Percentiles rank a stretch among this genome's conserved stretches.
These are phyloP conservation scores for Mycena chlorophos DNA, from an alignment of 768 basidiomycete species.

Conservation along the genomic window DNA sequence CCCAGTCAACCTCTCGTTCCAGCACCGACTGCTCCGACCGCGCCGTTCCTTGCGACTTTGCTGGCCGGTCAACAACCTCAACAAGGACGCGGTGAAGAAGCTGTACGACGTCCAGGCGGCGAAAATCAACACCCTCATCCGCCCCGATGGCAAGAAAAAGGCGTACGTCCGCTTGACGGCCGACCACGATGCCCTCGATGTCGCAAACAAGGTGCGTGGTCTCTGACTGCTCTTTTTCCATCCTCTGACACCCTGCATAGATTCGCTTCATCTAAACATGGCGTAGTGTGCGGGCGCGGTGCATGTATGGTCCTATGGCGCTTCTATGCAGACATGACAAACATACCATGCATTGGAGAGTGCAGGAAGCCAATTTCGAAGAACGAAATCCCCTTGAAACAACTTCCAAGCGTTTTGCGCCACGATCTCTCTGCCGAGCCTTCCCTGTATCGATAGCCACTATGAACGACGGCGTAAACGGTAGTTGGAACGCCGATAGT, in stretches of 20 bases:
- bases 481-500: conserved; percentile 89
- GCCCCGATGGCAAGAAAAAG: conserved; percentile 99
- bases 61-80: no score
- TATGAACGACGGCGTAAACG: conserved; percentile 50
- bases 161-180: conserved; percentile 93
- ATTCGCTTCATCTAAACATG: conserved; percentile 93
- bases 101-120: conserved; percentile 95
- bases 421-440: no score
- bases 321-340: no score
- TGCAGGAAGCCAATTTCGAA: no score
- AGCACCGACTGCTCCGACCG: no score
- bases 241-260: conserved; percentile 37
- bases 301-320: conserved; percentile 13
- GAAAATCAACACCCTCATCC: conserved; percentile 97
- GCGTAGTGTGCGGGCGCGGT: conserved; percentile 1
- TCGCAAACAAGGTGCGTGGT: conserved; percentile 92
- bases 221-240: background rate
- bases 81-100: conserved; percentile 99
- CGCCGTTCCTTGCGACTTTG: no score
- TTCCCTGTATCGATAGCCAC: background rate
- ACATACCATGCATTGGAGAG: no score
- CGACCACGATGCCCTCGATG: conserved; percentile 96
- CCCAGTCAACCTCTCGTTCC: no score
- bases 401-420: no score
- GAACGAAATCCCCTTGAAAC: no score